Evolutionary conservation across 179 eudicot genomes (phyloP).

Genomic region (Silene coronaria): DNA sequence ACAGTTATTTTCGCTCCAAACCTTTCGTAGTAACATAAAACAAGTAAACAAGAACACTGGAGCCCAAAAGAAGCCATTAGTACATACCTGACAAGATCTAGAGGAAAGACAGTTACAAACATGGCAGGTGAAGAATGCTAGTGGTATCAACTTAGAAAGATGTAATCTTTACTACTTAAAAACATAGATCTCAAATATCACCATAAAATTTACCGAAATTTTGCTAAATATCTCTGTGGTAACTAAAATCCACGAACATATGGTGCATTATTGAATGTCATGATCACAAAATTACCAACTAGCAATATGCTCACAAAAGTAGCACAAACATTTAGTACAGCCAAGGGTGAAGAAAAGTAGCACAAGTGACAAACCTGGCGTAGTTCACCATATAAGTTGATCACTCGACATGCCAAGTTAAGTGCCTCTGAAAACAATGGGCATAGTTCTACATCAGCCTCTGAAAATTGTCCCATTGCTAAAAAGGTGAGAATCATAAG

Average conservation of each 20-base stretch:
- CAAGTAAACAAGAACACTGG: too few species aligned
- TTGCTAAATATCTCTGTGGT: background rate
- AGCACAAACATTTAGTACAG: slow-evolving; percentile 17
- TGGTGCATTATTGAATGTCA: background rate
- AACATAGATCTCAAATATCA: background rate
- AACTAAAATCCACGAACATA: background rate
- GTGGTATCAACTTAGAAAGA: background rate
- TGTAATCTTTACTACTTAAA: background rate
- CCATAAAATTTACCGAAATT: background rate
- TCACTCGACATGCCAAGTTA: slow-evolving; percentile 63
- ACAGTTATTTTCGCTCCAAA: background rate
- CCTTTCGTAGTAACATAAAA: too few species aligned
- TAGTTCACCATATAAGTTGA: slow-evolving; percentile 77
- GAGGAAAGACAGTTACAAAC: background rate
- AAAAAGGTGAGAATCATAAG: slow-evolving; percentile 47
- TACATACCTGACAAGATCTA: background rate
- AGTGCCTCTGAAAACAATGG: slow-evolving; percentile 44
- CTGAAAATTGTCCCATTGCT: slow-evolving; percentile 39
- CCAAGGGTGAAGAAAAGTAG: too few species aligned
- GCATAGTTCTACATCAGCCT: slow-evolving; percentile 27
- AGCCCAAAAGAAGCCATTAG: background rate
- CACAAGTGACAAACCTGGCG: slow-evolving; percentile 59
- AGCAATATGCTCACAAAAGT: slow-evolving; percentile 2
- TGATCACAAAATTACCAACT: background rate
- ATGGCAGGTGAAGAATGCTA: too few species aligned